phyloP scores from a whole-genome alignment of 2,329 filamentous ascomycete genomes.

The Neurospora sp. region DNA sequence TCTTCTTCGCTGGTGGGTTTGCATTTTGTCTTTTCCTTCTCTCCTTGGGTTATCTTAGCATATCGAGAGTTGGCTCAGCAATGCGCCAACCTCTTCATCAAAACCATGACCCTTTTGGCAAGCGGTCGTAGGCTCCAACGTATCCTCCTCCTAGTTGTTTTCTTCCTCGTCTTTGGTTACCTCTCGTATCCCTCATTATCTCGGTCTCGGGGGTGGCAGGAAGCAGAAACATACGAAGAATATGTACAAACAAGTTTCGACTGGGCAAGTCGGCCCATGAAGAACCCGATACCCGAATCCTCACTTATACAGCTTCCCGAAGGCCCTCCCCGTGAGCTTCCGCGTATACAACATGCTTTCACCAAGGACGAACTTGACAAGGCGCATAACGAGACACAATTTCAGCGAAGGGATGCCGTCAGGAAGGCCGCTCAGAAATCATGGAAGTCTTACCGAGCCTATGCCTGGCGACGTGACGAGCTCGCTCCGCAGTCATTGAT shows the following conservation, averaged over 20 bases:
- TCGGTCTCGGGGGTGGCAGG: neutral
- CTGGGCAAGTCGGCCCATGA: conserved; percentile 19
- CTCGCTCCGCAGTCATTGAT: conserved; percentile 38
- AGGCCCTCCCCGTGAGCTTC: conserved; percentile 22
- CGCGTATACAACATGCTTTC: conserved; percentile 35
- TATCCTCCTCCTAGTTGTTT: conserved; percentile 10
- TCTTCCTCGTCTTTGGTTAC: conserved; percentile 13
- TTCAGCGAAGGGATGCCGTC: conserved; percentile 27
- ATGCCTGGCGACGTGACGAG: conserved; percentile 49
- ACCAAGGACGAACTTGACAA: conserved; percentile 21
- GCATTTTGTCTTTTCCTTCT: neutral
- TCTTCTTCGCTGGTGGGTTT: neutral
- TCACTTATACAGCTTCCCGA: conserved; percentile 22
- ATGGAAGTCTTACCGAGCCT: conserved; percentile 41
- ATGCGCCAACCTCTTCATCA: conserved; percentile 2
- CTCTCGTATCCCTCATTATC: conserved; percentile 1
- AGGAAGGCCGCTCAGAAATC: conserved; percentile 31
- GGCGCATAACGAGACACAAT: conserved; percentile 28
- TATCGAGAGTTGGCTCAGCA: neutral
- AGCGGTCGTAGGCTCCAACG: conserved; percentile 12
- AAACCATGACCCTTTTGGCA: conserved; percentile 13
- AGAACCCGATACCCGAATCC: conserved; percentile 15
- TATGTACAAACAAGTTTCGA: conserved; percentile 21
- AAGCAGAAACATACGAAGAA: neutral
- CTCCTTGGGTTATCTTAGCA: neutral